Conservation (phyloP, 768 basidiomycete species). For the Boletus subparvulus region DNA sequence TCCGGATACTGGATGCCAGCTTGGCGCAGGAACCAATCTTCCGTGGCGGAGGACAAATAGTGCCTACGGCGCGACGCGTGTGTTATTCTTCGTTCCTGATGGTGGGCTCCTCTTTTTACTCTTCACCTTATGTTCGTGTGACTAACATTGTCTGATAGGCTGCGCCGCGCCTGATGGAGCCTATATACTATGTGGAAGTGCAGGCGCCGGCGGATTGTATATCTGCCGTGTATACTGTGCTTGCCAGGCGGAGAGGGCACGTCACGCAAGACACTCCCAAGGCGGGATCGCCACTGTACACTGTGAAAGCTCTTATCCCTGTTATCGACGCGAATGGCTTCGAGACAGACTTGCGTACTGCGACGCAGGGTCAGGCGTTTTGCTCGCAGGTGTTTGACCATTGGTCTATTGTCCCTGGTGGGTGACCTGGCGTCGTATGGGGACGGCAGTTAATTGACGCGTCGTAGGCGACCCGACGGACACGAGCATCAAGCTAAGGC, state of each 20-base stretch:
- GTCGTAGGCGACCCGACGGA: conserved; percentile 91
- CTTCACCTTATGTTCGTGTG: neutral
- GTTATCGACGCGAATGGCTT: conserved; percentile 99
- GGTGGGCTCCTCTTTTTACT: conserved; percentile 50
- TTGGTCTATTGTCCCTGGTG: conserved; percentile 97
- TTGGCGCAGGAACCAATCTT: conserved; percentile 96
- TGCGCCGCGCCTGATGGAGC: conserved; percentile 93
- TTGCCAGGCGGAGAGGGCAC: conserved; percentile 98
- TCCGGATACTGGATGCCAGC: conserved; percentile 89
- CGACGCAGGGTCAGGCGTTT: conserved; percentile 99
- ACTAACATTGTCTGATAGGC: conserved; percentile 51
- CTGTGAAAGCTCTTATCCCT: conserved; percentile 96
- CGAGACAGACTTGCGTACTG: conserved; percentile 95
- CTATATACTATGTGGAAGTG: conserved; percentile 99
- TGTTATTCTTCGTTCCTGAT: conserved; percentile 99
- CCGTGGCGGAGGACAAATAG: conserved; percentile 97
- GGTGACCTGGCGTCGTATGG: conserved; percentile 25
- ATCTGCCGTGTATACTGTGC: conserved; percentile 96
- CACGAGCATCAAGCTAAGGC: conserved; percentile 92
- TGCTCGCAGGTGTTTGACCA: conserved; percentile 97
- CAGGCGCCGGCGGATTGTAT: conserved; percentile 99
- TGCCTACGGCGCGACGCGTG: conserved; percentile 96
- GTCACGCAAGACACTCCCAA: conserved; percentile 98
- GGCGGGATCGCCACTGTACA: conserved; percentile 96
- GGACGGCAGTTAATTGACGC: neutral